Conservation (phyloP, 257 asterid species). For the Nicotiana benthamiana region DNA sequence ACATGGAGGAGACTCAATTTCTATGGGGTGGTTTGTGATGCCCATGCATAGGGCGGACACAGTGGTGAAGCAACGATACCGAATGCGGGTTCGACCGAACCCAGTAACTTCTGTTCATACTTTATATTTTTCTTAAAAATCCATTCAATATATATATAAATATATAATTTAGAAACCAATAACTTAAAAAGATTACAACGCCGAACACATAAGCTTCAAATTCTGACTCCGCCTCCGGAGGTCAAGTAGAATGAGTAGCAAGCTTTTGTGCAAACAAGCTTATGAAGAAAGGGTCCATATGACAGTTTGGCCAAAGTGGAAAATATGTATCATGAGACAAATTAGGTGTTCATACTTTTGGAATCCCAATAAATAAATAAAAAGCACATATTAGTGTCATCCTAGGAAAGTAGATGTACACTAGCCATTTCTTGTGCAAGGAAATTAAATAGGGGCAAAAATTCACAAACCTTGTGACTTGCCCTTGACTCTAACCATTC, state of each 20-base stretch:
- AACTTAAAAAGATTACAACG: no score
- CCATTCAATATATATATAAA: no score
- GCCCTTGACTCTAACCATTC: slow-evolving; percentile 89
- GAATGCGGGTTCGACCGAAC: no score
- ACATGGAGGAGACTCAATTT: background rate
- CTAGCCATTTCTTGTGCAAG: background rate
- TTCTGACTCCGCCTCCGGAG: no score
- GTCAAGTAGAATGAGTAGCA: no score
- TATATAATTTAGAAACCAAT: no score
- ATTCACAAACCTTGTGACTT: slow-evolving; percentile 60
- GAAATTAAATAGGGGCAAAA: background rate
- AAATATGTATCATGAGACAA: background rate
- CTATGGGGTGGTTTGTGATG: background rate
- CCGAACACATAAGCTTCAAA: no score
- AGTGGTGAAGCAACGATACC: no score
- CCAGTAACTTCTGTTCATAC: no score
- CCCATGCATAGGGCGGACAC: background rate
- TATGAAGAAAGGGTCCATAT: background rate
- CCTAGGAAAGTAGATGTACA: background rate
- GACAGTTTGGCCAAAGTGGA: background rate
- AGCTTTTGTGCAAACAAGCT: background rate
- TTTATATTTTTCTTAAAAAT: no score
- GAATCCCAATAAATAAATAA: background rate
- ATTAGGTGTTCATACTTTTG: background rate
- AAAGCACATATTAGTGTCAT: background rate